phyloP scores from a whole-genome alignment of 169 alveolate species.

The Theileria orientalis region DNA sequence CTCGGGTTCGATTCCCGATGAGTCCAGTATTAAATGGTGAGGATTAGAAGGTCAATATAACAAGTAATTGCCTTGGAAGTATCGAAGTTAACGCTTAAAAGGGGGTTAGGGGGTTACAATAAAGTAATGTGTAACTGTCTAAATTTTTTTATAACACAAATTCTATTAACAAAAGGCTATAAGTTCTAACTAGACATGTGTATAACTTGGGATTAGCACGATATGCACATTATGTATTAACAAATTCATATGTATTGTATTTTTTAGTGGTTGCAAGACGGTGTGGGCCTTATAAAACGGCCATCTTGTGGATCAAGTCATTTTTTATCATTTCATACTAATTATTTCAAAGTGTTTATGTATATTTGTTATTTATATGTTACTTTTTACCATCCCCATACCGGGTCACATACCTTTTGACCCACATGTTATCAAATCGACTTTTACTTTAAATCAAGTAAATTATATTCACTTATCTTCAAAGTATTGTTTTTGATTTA shows the following conservation, averaged over 20 bases:
- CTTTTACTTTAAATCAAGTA: not conserved
- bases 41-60: too few species aligned
- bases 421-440: not conserved
- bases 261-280: too few species aligned
- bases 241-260: too few species aligned
- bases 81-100: not conserved
- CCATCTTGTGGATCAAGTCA: too few species aligned
- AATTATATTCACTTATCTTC: not conserved
- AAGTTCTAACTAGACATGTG: too few species aligned
- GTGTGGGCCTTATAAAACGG: too few species aligned
- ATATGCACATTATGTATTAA: too few species aligned
- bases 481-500: not conserved
- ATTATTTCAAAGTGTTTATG: not conserved
- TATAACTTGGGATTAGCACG: too few species aligned
- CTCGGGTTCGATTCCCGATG: constrained; percentile 97
- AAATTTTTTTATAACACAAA: too few species aligned
- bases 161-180: too few species aligned
- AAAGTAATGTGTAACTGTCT: not conserved
- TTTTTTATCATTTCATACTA: too few species aligned
- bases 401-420: not conserved
- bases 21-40: constrained; percentile 71
- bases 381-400: constrained; percentile 1
- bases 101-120: not conserved
- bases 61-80: not conserved
- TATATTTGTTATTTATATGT: not conserved